These are phyloP conservation scores for Posidonia oceanica DNA, from an alignment of 116 monocot genomes.

Conservation along the genomic window DNA sequence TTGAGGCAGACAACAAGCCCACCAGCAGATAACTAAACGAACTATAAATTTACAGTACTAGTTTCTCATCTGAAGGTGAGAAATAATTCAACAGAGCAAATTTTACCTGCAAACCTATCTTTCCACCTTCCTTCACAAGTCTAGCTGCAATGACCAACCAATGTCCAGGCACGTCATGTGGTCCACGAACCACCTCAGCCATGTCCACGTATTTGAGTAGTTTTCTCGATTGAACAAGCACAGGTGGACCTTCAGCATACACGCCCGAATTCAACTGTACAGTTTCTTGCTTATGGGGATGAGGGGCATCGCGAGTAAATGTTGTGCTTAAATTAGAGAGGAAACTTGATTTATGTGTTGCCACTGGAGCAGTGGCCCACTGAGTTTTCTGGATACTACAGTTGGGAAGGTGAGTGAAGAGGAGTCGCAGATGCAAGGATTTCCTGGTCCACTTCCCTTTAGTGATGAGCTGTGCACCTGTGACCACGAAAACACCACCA, in stretches of 20 bases:
- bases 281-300: conserved; percentile 27
- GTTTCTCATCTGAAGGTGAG: background rate
- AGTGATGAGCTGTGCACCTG: conserved; percentile 78
- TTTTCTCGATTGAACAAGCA: conserved; percentile 58
- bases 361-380: conserved; percentile 47
- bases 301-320: conserved; percentile 23
- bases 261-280: conserved; percentile 66
- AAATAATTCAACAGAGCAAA: conserved; percentile 66
- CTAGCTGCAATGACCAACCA: conserved; percentile 87
- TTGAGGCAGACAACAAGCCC: background rate
- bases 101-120: conserved; percentile 73
- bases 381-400: conserved; percentile 54
- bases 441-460: conserved; percentile 70
- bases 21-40: conserved; percentile 1
- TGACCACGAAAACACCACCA: conserved; percentile 77
- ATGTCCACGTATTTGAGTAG: conserved; percentile 78
- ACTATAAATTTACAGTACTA: background rate
- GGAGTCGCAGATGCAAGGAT: conserved; percentile 65
- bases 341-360: conserved; percentile 62
- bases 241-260: conserved; percentile 79
- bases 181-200: conserved; percentile 61
- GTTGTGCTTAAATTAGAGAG: conserved; percentile 66
- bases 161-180: conserved; percentile 79
- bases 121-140: conserved; percentile 77
- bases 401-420: conserved; percentile 52